phyloP scores from a whole-genome alignment of 352 stramenopile genomes.

The Globisporangium canariense region DNA sequence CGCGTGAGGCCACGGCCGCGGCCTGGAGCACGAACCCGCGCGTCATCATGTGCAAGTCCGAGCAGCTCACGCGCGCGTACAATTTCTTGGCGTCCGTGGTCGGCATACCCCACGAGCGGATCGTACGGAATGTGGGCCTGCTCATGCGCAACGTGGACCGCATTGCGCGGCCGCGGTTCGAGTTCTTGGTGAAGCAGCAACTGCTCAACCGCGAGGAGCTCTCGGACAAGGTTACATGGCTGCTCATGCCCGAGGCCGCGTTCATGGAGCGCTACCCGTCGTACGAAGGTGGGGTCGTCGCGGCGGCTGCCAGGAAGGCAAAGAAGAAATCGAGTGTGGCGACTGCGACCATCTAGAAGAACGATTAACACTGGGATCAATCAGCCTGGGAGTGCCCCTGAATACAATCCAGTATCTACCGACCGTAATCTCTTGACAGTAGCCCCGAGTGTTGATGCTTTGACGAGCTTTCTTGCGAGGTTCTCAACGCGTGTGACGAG shows the following conservation, averaged over 20 bases:
- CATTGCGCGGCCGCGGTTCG: constrained; percentile 40
- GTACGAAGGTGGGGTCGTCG: constrained; percentile 14
- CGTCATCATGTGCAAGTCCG: constrained; percentile 54
- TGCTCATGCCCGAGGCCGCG: constrained; percentile 23
- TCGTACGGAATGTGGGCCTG: constrained; percentile 27
- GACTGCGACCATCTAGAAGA: neutral
- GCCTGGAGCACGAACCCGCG: constrained; percentile 28
- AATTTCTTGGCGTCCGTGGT: constrained; percentile 32
- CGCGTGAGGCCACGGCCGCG: constrained; percentile 11
- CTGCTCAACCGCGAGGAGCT: constrained; percentile 10
- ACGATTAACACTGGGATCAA: neutral
- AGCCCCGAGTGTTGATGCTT: too few species aligned
- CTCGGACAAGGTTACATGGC: constrained; percentile 28
- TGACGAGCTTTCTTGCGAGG: too few species aligned
- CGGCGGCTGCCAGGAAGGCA: neutral
- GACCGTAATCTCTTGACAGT: too few species aligned
- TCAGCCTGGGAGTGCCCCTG: too few species aligned
- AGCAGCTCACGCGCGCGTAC: constrained; percentile 34
- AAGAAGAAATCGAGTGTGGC: neutral
- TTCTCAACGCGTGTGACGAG: neutral
- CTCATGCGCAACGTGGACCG: constrained; percentile 41
- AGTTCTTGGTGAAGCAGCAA: constrained; percentile 28
- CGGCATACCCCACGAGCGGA: constrained; percentile 27
- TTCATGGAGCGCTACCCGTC: constrained; percentile 32
- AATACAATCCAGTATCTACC: neutral